A percentile compares a stretch with the other conserved stretches of the same genome.
Conservation (phyloP, 306 rosid genomes). For the Quercus parvula region DNA sequence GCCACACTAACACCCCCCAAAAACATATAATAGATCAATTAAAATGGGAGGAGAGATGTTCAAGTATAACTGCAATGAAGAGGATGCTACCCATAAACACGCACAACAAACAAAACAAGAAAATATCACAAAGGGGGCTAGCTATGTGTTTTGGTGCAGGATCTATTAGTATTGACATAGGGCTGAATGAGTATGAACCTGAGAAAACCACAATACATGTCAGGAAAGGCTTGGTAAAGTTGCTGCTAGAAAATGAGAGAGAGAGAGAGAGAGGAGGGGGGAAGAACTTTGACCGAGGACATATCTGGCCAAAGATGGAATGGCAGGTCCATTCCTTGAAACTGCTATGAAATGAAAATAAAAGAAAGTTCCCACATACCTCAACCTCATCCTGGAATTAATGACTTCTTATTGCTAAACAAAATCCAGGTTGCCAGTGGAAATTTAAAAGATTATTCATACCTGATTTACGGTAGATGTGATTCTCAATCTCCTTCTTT, state of each 20-base stretch:
- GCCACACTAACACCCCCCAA: no score
- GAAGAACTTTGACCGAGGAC: not conserved
- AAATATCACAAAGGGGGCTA: not conserved
- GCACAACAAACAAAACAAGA: not conserved
- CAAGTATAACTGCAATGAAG: no score
- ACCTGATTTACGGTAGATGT: conserved; percentile 84
- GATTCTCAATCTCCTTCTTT: conserved; percentile 87
- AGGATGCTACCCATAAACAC: not conserved
- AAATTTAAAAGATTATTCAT: conserved; percentile 15
- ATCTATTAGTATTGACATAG: not conserved
- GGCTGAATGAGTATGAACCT: not conserved
- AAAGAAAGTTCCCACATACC: not conserved
- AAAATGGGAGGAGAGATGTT: no score
- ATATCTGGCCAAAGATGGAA: not conserved
- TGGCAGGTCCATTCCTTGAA: not conserved
- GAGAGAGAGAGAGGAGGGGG: no score
- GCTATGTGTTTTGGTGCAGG: not conserved
- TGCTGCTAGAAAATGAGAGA: not conserved
- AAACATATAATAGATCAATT: no score
- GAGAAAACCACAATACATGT: not conserved
- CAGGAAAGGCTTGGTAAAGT: not conserved
- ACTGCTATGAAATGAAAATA: not conserved
- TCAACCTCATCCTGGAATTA: not conserved
- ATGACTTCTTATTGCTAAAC: not conserved
- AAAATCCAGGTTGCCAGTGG: not conserved